A percentile compares a stretch with the other conserved stretches of the same genome.
phyloP scores from a whole-genome alignment of 768 basidiomycete species.

The Heimioporus sp. region DNA sequence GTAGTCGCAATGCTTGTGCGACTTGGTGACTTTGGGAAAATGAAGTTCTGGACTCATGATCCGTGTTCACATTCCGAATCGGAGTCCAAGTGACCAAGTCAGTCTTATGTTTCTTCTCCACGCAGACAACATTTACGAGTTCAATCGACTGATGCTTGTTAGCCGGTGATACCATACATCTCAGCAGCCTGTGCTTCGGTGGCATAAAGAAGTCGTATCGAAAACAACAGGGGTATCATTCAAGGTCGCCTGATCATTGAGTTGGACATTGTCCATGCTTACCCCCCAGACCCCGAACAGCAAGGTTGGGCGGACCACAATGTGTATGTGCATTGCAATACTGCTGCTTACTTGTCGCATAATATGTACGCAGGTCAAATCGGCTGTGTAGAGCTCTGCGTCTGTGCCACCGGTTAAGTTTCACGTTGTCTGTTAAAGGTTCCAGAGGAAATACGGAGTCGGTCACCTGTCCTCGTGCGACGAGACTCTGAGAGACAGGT shows the following conservation, averaged over 20 bases:
- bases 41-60: too few relatives aligned
- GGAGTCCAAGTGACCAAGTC: too few relatives aligned
- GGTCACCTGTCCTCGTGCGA: slow-evolving; percentile 33
- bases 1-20: too few relatives aligned
- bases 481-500: slow-evolving; percentile 41
- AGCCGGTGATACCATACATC: slow-evolving; percentile 4
- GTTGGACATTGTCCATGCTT: slow-evolving; percentile 5
- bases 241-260: not conserved
- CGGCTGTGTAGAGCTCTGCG: slow-evolving; percentile 34
- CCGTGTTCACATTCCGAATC: too few relatives aligned
- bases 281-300: slow-evolving; percentile 10
- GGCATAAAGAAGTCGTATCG: slow-evolving; percentile 20
- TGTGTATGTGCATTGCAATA: fast-evolving
- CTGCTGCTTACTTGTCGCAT: slow-evolving; percentile 17
- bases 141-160: slow-evolving; percentile 6
- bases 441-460: slow-evolving; percentile 46
- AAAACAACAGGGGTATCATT: slow-evolving; percentile 4
- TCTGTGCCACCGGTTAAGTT: slow-evolving; percentile 43
- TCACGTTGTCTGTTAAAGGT: slow-evolving; percentile 36
- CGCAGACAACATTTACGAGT: too few relatives aligned
- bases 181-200: not conserved
- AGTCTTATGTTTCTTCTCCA: too few relatives aligned
- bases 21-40: too few relatives aligned
- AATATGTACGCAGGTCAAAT: slow-evolving; percentile 32
- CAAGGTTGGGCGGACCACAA: not conserved